Percentiles rank a stretch among this genome's conserved stretches.
Conservation (phyloP, 352 stramenopile genomes). For the Pythium apleroticum region DNA sequence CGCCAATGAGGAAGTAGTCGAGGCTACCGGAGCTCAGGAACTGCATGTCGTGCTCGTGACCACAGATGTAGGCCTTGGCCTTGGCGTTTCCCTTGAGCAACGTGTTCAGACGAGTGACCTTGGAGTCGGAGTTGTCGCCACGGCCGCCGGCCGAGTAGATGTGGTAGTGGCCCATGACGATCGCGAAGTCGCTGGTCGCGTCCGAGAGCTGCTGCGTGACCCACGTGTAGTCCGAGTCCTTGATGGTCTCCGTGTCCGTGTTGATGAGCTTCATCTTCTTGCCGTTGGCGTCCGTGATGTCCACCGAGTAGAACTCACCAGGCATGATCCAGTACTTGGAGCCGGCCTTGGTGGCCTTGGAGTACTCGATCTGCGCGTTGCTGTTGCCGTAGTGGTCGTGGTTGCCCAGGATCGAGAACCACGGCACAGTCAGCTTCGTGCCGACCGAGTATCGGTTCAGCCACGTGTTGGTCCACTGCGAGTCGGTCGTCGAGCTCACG, state of each 20-base stretch:
- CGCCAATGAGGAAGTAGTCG: conserved; percentile 33
- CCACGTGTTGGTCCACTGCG: conserved; percentile 28
- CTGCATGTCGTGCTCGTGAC: conserved; percentile 33
- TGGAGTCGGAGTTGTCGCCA: conserved; percentile 18
- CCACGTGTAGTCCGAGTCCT: conserved; percentile 27
- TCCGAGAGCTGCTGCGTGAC: conserved; percentile 19
- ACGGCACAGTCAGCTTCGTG: conserved; percentile 27
- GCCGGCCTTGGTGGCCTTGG: conserved; percentile 22
- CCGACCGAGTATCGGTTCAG: conserved; percentile 25
- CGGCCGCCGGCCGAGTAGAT: conserved; percentile 24
- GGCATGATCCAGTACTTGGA: conserved; percentile 36
- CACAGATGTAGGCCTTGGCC: conserved; percentile 31
- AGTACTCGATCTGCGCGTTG: conserved; percentile 29
- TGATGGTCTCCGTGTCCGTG: conserved; percentile 29
- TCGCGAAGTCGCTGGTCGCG: conserved; percentile 18
- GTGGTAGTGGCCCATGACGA: conserved; percentile 29
- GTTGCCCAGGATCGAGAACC: conserved; percentile 30
- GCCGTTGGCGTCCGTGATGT: conserved; percentile 22
- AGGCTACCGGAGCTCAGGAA: conserved; percentile 22
- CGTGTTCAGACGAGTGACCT: conserved; percentile 22
- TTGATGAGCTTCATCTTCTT: conserved; percentile 29
- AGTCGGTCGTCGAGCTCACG: conserved; percentile 21
- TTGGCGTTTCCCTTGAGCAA: conserved; percentile 23
- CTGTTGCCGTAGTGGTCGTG: conserved; percentile 32
- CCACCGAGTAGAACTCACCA: conserved; percentile 24